Conservation (phyloP, 148 eudicot genomes). For the Cornus controversa region DNA sequence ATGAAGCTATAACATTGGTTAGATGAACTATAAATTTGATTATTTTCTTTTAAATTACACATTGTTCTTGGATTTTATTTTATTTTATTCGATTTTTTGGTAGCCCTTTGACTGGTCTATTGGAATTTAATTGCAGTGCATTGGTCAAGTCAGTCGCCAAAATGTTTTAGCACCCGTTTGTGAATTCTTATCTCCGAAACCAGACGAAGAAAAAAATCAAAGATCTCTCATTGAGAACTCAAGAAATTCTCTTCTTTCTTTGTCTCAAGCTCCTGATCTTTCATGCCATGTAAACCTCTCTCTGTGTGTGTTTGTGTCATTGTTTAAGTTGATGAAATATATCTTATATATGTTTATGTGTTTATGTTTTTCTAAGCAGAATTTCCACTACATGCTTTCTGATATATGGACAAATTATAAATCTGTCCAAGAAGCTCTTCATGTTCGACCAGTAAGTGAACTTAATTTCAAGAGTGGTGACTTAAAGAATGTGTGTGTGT, state of each 20-base stretch:
- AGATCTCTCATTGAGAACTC: neutral
- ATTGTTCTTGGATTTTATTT: neutral
- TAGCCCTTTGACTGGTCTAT: too few relatives aligned
- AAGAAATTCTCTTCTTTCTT: neutral
- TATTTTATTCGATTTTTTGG: neutral
- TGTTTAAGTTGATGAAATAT: neutral
- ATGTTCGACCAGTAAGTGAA: conserved; percentile 8
- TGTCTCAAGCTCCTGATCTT: neutral
- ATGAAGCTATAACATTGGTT: conserved; percentile 6
- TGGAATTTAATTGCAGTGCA: conserved; percentile 1
- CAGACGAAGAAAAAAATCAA: neutral
- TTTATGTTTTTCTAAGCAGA: neutral
- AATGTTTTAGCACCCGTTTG: conserved; percentile 17
- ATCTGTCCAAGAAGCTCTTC: conserved; percentile 19
- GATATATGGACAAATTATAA: conserved; percentile 18
- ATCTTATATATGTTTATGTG: neutral
- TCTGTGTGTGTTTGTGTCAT: too few relatives aligned
- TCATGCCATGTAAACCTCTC: neutral
- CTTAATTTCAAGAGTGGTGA: too few relatives aligned
- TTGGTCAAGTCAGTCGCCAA: conserved; percentile 1
- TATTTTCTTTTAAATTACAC: neutral
- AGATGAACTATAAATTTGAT: neutral
- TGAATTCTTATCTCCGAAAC: conserved; percentile 5
- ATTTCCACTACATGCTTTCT: conserved; percentile 17
- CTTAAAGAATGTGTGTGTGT: neutral